These are phyloP conservation scores for Fusarium temperatum DNA, from an alignment of 2,329 filamentous ascomycete genomes.

Conservation along the genomic window DNA sequence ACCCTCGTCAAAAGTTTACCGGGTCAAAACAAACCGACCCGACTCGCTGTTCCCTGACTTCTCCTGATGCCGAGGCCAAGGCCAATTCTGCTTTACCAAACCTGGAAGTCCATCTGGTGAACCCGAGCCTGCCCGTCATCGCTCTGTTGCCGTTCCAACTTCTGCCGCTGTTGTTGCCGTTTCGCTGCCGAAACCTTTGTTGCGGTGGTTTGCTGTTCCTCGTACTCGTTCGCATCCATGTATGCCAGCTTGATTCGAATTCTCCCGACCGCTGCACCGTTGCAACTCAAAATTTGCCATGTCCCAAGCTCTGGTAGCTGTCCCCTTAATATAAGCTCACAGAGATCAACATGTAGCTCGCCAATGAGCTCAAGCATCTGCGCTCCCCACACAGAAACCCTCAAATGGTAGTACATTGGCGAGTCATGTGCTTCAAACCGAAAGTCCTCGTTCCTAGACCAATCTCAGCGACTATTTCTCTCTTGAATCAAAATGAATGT, in stretches of 20 bases:
- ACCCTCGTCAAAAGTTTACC: background rate
- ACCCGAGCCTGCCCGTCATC: conserved; percentile 35
- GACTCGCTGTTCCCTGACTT: conserved; percentile 1
- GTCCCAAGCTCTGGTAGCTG: conserved; percentile 27
- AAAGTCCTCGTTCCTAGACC: conserved; percentile 40
- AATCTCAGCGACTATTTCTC: conserved; percentile 24
- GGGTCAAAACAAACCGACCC: background rate
- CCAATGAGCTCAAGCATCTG: conserved; percentile 42
- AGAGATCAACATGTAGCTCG: conserved; percentile 38
- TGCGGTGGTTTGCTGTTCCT: conserved; percentile 30
- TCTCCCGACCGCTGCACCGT: conserved; percentile 28
- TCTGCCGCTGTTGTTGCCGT: conserved; percentile 29
- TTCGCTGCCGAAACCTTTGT: conserved; percentile 25
- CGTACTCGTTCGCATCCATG: conserved; percentile 31
- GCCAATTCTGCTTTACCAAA: conserved; percentile 30
- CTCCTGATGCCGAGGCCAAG: conserved; percentile 5
- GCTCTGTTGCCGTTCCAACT: conserved; percentile 21
- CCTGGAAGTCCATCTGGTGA: conserved; percentile 40
- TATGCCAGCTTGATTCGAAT: conserved; percentile 33
- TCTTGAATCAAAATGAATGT: conserved; percentile 12
- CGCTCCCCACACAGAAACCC: conserved; percentile 39
- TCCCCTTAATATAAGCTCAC: conserved; percentile 33
- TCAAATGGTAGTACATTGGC: conserved; percentile 41
- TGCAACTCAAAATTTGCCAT: conserved; percentile 36
- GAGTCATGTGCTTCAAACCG: conserved; percentile 39